Base-by-base conservation (phyloP, 2,329 filamentous ascomycete species). In the Fusarium sp. region DNA sequence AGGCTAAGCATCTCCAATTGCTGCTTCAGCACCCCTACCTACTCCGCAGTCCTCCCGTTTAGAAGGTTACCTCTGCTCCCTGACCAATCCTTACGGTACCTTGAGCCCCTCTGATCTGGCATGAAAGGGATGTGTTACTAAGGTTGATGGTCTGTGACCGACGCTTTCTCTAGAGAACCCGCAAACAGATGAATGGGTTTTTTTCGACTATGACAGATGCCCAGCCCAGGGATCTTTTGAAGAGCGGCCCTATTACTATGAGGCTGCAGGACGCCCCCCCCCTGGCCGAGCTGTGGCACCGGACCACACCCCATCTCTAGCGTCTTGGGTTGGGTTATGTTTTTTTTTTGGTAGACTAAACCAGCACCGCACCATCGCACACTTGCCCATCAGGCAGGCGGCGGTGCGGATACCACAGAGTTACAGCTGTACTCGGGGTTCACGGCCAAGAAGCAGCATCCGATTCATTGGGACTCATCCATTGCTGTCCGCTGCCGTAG, bases 401-500 rank as follows among this genome's bases (percentile, higher is more conserved):
- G 36, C 42, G 57, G 60, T 48, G 50, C 35, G 48, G 61, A 50
- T 45, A 66, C 38, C 48, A 66, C 53, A 69, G 35, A 62, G 54
- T 56, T 42, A 35, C 64, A 71, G 47, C 58, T 62, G 56, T 76
- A 36, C 56, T 74, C 73, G 64, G 70, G 75, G 72, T 73, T 77
- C 69, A 77, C 62, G 65, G 74, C 63, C 64, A 66, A 67, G 68
- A 66, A 57, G 20, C 57, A 74, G 68, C 48, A 44, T 66, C 68
- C 72, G 69, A 75, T 75, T 61, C 58, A 75, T 75, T 72, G 64
- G 71, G 59, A 72, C 51, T 69, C 72, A 55, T 66, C 54, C 63
- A 65, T 53, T 74, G 68, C 59, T 72, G 71, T 53, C 69, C 72
- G 72, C 72, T 75, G 72, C 72, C 72, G 72, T 75, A 75, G 72